Evolutionary conservation across 306 rosid species (phyloP), one percentile per base, ranked within the genome.

Genomic region (Pueraria montana): DNA sequence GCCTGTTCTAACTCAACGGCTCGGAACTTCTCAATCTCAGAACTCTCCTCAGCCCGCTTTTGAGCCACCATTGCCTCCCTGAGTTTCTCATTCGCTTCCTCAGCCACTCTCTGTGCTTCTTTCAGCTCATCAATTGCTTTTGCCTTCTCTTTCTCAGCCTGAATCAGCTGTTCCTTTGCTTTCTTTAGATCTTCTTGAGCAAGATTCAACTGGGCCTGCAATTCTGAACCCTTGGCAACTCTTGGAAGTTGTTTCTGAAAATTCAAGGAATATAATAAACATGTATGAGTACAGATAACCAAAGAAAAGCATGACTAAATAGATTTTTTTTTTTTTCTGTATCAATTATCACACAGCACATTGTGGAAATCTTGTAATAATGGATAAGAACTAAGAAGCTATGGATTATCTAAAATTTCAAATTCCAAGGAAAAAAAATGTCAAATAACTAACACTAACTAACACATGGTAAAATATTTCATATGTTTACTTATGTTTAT

Each of bases 1-100:
- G 96, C 94, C 87, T 96, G 98, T 84, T 96, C 98, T 94, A 92
- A 84, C 86, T 96, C 99, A 26, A 96, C 89, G 21, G 97, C 97
- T 65, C 99, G 92, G 61, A 96, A 96, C 91, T 91, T 96, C 77
- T 93, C 98, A n/a, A 96, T 93, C 90, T 96, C 99, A 5, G 97
- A 93, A 83, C 87, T 53, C 74, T 93, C 97, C 83, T 96, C 97
- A 0, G 98, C 99, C 38, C 91, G 94, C 87, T 90, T 93, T 42
- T 90, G 97, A 34, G 98, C 98, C 87, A 91, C 90, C 88, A 88
- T 65, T 70, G 99, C 98, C 74, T 96, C 98, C 83, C 79, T 84
- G 84, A 93, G 97, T 80, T 92, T 93, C 88, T 88, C 97, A 86
- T 87, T 89, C 45, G 94, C 97, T 55, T 93, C 98, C 80, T 96